These are phyloP conservation scores for Penicillium maclennaniae DNA, from an alignment of 495 filamentous ascomycete species.

Conservation along the genomic window DNA sequence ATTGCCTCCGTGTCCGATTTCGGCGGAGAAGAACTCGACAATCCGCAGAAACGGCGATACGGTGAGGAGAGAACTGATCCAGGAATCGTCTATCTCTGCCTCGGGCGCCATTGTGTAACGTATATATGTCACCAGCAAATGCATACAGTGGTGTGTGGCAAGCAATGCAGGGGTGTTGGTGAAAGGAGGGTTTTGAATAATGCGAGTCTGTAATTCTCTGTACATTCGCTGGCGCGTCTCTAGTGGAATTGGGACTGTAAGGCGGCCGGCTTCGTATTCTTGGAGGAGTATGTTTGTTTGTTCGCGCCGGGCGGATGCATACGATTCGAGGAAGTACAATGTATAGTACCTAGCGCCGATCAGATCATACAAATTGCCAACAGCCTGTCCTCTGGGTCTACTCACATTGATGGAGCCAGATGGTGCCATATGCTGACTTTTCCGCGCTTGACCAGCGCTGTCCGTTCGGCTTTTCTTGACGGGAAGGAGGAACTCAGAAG, in stretches of 20 bases:
- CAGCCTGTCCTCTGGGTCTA: neutral
- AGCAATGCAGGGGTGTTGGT: constrained; percentile 41
- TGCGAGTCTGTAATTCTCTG: constrained; percentile 35
- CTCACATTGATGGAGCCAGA: constrained; percentile 42
- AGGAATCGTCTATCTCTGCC: constrained; percentile 34
- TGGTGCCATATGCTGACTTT: constrained; percentile 37
- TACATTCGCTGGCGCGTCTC: constrained; percentile 36
- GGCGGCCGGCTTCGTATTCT: constrained; percentile 38
- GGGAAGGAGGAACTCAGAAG: constrained; percentile 34
- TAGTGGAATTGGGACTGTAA: constrained; percentile 37
- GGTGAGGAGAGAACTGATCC: constrained; percentile 44
- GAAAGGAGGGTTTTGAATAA: constrained; percentile 42
- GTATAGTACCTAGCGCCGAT: constrained; percentile 35
- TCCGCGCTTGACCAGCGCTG: constrained; percentile 31
- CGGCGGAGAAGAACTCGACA: constrained; percentile 45
- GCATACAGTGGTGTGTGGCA: constrained; percentile 46
- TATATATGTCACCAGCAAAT: constrained; percentile 39
- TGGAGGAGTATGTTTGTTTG: constrained; percentile 40
- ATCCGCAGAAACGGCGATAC: constrained; percentile 40
- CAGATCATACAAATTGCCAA: neutral
- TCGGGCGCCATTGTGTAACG: constrained; percentile 36
- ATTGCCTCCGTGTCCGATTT: constrained; percentile 43
- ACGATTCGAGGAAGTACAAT: constrained; percentile 42
- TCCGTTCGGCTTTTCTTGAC: constrained; percentile 28
- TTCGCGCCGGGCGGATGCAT: constrained; percentile 39